Evolutionary conservation across 805 yeast genomes (phyloP), one percentile per base, ranked within the genome.

Genomic region (Metschnikowia picachoensis): DNA sequence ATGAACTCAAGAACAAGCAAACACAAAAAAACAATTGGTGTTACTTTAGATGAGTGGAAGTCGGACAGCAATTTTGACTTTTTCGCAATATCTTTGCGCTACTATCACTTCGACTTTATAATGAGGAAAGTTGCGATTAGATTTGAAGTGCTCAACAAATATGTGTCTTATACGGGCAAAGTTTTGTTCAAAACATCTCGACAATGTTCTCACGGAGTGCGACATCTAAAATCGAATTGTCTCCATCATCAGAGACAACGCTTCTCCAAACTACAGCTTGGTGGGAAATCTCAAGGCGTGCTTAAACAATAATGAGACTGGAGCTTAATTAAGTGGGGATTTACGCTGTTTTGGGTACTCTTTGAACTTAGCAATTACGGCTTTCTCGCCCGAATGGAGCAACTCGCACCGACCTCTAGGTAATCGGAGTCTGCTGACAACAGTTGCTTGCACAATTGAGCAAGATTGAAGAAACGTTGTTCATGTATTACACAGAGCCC

Each of bases 111-210:
- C 16, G 32, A 41, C 35, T 41, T 35, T 27, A 14, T n/a, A n/a
- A n/a, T n/a, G n/a, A n/a, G n/a, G n/a, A n/a, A n/a, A n/a, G n/a
- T n/a, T n/a, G n/a, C n/a, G n/a, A n/a, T n/a, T n/a, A n/a, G n/a
- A n/a, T n/a, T n/a, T n/a, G n/a, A n/a, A n/a, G n/a, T n/a, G n/a
- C n/a, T 35, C 39, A 28, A 27, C 34, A 33, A 35, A 35, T 38
- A 35, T 5, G 11, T 41, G 14, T 35, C 39, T 13, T 34, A 27
- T 28, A 27, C 44, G 29, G 44, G 44, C 30, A 39, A 41, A 9
- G 44, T 34, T 31, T 34, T 34, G 31, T 41, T 34, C 37, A 13
- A 41, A 14, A n/a, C 33, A 41, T 34, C 39, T 41, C 39, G 27
- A 34, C 14, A n/a, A 29, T 12, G 44, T 41, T 34, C 39, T 41